phyloP scores from a whole-genome alignment of 352 stramenopile species.

The Pythium graminicola region DNA sequence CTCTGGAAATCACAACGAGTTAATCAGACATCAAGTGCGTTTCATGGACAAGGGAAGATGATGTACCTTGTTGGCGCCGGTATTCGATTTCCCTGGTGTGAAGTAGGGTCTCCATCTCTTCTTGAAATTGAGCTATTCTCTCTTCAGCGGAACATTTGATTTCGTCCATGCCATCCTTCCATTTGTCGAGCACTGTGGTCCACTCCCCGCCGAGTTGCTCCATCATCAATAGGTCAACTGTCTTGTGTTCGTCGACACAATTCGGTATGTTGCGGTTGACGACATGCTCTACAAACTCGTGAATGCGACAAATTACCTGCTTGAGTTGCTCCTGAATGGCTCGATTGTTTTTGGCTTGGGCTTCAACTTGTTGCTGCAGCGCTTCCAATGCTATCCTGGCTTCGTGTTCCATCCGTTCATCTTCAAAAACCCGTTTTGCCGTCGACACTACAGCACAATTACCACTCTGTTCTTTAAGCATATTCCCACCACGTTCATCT shows the following conservation, averaged over 20 bases:
- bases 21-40: too few species aligned
- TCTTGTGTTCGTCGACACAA: not conserved
- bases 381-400: constrained; percentile 4
- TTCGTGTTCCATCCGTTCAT: constrained; percentile 3
- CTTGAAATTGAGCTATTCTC: not conserved
- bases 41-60: too few species aligned
- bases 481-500: not conserved
- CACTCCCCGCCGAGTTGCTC: constrained; percentile 16
- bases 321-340: constrained; percentile 6
- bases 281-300: not conserved
- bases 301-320: not conserved
- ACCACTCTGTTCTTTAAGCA: not conserved
- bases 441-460: too few species aligned
- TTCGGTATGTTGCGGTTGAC: not conserved
- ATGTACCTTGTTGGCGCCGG: not conserved
- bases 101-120: not conserved
- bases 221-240: not conserved
- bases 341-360: constrained; percentile 14
- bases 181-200: constrained; percentile 28
- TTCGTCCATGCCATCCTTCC: constrained; percentile 21
- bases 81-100: not conserved
- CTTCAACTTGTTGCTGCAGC: constrained; percentile 19
- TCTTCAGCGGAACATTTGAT: constrained; percentile 21
- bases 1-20: too few species aligned
- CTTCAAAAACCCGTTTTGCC: not conserved